These are phyloP conservation scores for Exophiala lecanii-corni DNA, from an alignment of 2,329 filamentous ascomycete genomes.

Conservation along the genomic window DNA sequence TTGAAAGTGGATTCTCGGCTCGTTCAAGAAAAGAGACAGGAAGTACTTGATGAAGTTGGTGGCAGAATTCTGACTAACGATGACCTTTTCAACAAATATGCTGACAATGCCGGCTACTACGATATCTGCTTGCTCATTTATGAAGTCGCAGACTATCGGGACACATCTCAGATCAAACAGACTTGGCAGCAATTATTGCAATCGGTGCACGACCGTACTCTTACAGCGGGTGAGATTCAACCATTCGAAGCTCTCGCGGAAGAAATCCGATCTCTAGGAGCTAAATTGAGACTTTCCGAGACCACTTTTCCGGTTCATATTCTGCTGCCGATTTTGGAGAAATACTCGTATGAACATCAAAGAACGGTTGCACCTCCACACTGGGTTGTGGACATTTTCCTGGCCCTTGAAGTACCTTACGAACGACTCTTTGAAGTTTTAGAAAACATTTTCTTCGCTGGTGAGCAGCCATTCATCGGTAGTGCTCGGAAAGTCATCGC, in stretches of 20 bases:
- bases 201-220: conserved; percentile 58
- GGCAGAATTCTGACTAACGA: conserved; percentile 73
- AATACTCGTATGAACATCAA: conserved; percentile 49
- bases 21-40: conserved; percentile 54
- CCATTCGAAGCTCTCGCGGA: conserved; percentile 49
- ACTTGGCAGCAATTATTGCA: conserved; percentile 83
- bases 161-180: conserved; percentile 72
- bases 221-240: conserved; percentile 37
- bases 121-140: conserved; percentile 92
- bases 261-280: conserved; percentile 54
- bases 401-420: conserved; percentile 57
- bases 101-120: conserved; percentile 86
- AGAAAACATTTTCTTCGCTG: conserved; percentile 63
- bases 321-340: conserved; percentile 53
- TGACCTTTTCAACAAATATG: conserved; percentile 87
- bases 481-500: conserved; percentile 54
- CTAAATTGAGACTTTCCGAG: conserved; percentile 53
- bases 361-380: conserved; percentile 44
- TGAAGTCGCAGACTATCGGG: conserved; percentile 85
- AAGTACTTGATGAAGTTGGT: conserved; percentile 66
- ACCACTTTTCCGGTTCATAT: conserved; percentile 50
- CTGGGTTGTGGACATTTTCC: conserved; percentile 63
- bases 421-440: conserved; percentile 60
- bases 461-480: conserved; percentile 61
- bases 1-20: conserved; percentile 70